phyloP scores from a whole-genome alignment of 2,329 filamentous ascomycete genomes.

The Corinectria fuckeliana region DNA sequence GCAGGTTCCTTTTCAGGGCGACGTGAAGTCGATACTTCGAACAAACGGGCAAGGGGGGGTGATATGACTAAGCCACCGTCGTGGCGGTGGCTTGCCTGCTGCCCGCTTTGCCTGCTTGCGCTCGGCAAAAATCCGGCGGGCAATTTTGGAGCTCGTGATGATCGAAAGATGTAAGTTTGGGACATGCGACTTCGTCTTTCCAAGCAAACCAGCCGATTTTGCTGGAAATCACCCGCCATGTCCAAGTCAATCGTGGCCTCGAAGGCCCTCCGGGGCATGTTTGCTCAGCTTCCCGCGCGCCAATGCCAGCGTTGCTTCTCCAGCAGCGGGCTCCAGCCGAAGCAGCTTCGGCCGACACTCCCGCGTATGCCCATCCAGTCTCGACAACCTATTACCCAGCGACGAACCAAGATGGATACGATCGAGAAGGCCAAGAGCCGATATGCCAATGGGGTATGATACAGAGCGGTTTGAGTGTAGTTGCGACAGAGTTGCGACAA shows the following conservation, averaged over 20 bases:
- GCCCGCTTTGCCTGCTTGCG: constrained; percentile 5
- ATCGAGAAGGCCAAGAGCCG: constrained; percentile 66
- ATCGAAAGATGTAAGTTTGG: constrained; percentile 38
- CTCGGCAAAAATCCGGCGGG: constrained; percentile 37
- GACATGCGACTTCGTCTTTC: constrained; percentile 25
- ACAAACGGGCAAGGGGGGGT: constrained; percentile 4
- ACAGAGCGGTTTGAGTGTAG: background rate
- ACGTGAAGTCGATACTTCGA: constrained; percentile 13
- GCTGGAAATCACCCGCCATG: constrained; percentile 42
- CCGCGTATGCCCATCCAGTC: constrained; percentile 41
- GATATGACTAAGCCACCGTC: constrained; percentile 32
- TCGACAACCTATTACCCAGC: constrained; percentile 46
- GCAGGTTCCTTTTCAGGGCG: constrained; percentile 4
- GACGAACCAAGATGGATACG: constrained; percentile 56
- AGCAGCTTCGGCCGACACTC: constrained; percentile 45
- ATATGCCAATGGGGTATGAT: constrained; percentile 61
- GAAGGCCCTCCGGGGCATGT: constrained; percentile 44
- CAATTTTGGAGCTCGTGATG: constrained; percentile 34
- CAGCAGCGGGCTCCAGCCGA: constrained; percentile 43
- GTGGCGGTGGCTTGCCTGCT: background rate
- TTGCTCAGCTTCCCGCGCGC: constrained; percentile 41
- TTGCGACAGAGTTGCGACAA: background rate
- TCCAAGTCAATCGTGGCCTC: constrained; percentile 46
- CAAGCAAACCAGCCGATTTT: constrained; percentile 20
- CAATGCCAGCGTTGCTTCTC: constrained; percentile 54